Percentiles rank a stretch among this genome's conserved stretches.
These are phyloP conservation scores for Ceriops decandra DNA, from an alignment of 345 rosid genomes.

Conservation along the genomic window DNA sequence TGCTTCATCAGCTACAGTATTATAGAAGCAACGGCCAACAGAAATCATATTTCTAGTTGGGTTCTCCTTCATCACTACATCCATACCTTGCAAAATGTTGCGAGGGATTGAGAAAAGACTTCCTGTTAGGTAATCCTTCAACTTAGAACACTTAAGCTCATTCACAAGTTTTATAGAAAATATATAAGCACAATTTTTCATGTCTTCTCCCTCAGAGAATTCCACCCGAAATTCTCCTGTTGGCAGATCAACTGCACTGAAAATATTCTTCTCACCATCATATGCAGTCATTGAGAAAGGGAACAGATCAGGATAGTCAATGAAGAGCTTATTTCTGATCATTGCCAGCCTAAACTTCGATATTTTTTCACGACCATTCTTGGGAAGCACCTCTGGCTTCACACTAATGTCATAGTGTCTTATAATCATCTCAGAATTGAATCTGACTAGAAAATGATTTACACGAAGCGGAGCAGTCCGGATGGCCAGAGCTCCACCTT, in stretches of 20 bases:
- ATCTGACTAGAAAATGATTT: slow-evolving; percentile 59
- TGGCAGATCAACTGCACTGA: slow-evolving; percentile 55
- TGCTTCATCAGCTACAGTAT: slow-evolving; percentile 11
- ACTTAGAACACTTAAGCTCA: slow-evolving; percentile 49
- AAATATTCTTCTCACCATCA: slow-evolving; percentile 84
- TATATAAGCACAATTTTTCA: slow-evolving; percentile 27
- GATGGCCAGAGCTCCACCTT: slow-evolving; percentile 50
- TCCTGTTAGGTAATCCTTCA: slow-evolving; percentile 58
- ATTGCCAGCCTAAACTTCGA: slow-evolving; percentile 38
- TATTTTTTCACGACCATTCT: slow-evolving; percentile 35
- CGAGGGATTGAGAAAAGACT: slow-evolving; percentile 41
- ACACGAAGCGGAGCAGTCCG: slow-evolving; percentile 41
- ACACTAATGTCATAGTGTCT: slow-evolving; percentile 64
- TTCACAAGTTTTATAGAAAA: slow-evolving; percentile 58
- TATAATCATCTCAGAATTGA: slow-evolving; percentile 45
- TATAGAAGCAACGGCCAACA: slow-evolving; percentile 58
- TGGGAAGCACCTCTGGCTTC: slow-evolving; percentile 32
- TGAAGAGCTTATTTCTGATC: slow-evolving; percentile 54
- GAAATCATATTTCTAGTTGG: slow-evolving; percentile 57
- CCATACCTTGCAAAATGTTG: slow-evolving; percentile 81
- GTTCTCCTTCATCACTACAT: slow-evolving; percentile 91
- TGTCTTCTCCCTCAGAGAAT: slow-evolving; percentile 43
- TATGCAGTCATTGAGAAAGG: slow-evolving; percentile 63
- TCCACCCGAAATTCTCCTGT: slow-evolving; percentile 45
- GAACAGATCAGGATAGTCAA: slow-evolving; percentile 39